Evolutionary conservation across 2,329 filamentous ascomycete genomes (phyloP), one percentile per base, ranked within the genome.

Genomic region (Cyphellophora attinorum): DNA sequence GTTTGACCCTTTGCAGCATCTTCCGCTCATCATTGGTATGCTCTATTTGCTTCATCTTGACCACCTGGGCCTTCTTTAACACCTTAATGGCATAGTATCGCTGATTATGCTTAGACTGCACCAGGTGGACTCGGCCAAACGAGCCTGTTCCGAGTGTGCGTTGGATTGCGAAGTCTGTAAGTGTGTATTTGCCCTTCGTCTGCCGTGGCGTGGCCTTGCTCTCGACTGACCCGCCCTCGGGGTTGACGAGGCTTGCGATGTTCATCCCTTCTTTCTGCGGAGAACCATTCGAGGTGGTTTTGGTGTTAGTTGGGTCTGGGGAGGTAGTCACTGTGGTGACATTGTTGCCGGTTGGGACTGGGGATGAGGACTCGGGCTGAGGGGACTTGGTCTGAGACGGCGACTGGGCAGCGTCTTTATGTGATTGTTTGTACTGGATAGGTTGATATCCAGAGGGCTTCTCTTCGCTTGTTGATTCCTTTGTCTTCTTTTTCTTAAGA

Each of bases 41-140:
- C 63, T 98, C 91, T 41, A 98, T 86, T 63, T 98, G 91, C 74
- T 98, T 98, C 91, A 98, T 96, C 69, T 94, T 94, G 60, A 98
- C 86, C 35, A 98, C 89, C 64, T 98, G 91, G 31, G 80, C 80
- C 72, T 98, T 98, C 62, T 98, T 98, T 62, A 98, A 67, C 47
- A 98, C 91, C 67, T 98, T 98, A 62, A 98, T 81, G 29, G 91
- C 91, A 64, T 98, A 98, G 69, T 88, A 98, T 42, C 91, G 80
- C 63, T 93, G 84, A 61, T 98, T 98, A 65, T 98, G 91, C 62
- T 88, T 91, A 47, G 88, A 95, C 64, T 96, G 91, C 34, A 96
- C 91, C 41, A 98, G 69, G 57, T 98, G 91, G 29, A 98, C 91
- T 48, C 91, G 76, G 29, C 91, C 91, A 62, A 98, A 98, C 60